phyloP scores from a whole-genome alignment of 176 grass and related monocot genomes.

The Coix lacrymajobi region DNA sequence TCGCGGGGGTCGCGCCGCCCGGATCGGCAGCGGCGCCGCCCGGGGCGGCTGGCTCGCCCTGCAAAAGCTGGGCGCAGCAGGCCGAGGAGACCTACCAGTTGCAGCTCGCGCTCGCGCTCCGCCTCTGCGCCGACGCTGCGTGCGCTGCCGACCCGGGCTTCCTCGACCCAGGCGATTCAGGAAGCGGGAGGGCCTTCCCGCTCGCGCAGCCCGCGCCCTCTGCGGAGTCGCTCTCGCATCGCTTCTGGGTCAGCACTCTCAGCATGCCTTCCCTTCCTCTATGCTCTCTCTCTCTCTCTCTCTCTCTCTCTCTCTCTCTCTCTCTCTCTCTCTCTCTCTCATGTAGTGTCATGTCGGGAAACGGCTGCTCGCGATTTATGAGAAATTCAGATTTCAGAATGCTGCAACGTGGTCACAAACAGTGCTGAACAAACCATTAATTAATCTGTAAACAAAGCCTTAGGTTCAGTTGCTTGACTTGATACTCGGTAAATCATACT shows the following conservation, averaged over 20 bases:
- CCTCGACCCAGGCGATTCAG: constrained; percentile 46
- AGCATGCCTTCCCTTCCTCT: too few relatives aligned
- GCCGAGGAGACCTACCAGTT: constrained; percentile 98
- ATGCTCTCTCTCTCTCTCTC: too few relatives aligned
- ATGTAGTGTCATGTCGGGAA: neutral
- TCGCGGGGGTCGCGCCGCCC: neutral
- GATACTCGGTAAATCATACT: neutral
- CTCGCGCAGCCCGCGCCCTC: constrained; percentile 33
- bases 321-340: neutral
- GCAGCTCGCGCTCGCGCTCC: constrained; percentile 85
- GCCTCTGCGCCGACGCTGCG: constrained; percentile 77
- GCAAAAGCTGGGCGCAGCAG: constrained; percentile 98
- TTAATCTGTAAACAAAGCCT: neutral
- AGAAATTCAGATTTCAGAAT: neutral
- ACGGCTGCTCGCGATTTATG: neutral
- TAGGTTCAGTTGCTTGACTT: neutral
- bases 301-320: neutral
- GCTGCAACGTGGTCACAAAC: neutral
- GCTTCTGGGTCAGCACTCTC: constrained; percentile 62
- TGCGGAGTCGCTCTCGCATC: constrained; percentile 65
- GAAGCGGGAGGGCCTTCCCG: constrained; percentile 30
- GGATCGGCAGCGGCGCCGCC: neutral
- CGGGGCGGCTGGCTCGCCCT: neutral
- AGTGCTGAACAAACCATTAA: neutral
- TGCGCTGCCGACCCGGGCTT: constrained; percentile 70